Conservation (phyloP, 306 rosid genomes). For the Glycyrrhiza uralensis region DNA sequence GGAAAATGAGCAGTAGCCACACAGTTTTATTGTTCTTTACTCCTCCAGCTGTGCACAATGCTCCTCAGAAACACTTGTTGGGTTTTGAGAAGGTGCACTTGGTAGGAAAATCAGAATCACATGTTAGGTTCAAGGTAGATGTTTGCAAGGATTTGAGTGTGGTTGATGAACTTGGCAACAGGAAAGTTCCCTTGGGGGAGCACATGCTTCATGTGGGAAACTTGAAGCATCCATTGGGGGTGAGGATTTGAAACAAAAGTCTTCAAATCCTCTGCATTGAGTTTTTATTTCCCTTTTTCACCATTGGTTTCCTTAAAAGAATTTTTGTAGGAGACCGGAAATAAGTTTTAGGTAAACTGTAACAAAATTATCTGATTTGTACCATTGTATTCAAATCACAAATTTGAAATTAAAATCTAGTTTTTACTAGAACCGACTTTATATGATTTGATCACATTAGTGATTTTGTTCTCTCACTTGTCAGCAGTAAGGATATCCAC, state of each 20-base stretch:
- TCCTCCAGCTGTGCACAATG: slow-evolving; percentile 71
- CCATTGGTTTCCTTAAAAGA: slow-evolving; percentile 25
- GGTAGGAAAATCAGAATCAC: slow-evolving; percentile 41
- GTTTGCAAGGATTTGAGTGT: slow-evolving; percentile 89
- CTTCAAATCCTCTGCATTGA: slow-evolving; percentile 33
- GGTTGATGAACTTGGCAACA: slow-evolving; percentile 76
- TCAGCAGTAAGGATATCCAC: background rate
- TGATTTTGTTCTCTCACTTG: background rate
- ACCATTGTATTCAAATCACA: slow-evolving; percentile 28
- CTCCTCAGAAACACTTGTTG: slow-evolving; percentile 81
- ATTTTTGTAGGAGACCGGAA: slow-evolving; percentile 24
- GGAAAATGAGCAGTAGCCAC: slow-evolving; percentile 58
- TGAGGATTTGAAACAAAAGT: slow-evolving; percentile 70
- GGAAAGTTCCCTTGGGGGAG: slow-evolving; percentile 72
- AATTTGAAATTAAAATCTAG: slow-evolving; percentile 2
- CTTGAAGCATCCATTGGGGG: slow-evolving; percentile 61
- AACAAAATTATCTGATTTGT: slow-evolving; percentile 31
- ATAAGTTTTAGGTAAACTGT: slow-evolving; percentile 33
- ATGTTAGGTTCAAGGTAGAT: slow-evolving; percentile 66
- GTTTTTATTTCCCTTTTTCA: background rate
- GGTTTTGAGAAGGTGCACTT: slow-evolving; percentile 71
- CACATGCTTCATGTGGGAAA: slow-evolving; percentile 84
- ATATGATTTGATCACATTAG: background rate
- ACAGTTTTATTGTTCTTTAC: slow-evolving; percentile 64
- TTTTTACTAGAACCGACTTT: background rate